Evolutionary conservation across 306 rosid genomes (phyloP), one percentile per base, ranked within the genome.

Genomic region (Medicago lupulina): DNA sequence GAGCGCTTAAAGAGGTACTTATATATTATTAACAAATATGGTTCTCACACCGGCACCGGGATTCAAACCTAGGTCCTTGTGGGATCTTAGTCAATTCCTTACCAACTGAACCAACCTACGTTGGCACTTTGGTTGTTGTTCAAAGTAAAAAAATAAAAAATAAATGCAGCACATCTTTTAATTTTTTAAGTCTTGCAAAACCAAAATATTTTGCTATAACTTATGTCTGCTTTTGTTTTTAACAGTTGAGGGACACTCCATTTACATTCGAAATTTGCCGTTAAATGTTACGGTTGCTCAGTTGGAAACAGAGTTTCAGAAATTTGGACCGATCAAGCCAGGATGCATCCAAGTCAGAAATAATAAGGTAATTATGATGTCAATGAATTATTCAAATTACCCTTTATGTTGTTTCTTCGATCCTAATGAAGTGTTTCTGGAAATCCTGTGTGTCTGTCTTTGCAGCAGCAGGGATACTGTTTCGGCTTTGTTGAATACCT

Each of bases 401-500:
- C 39, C 4, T 40, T 55, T 47, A 18, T 18, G 2, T 16, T 73
- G 54, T 69, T 46, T 38, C 41, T 55, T 18, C 65, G 23, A 59
- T 77, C 49, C 75, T 75, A 80, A 81, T 66, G 14, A 34, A 46
- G 34, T 64, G 73, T 63, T 77, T 58, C 9, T 58, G 19, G 67
- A 57, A 71, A 76, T 44, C 28, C 9, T 55, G 40, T 61, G 50
- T 66, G 50, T 66, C 31, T 77, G 53, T 81, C 73, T 55, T 74
- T 76, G 78, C 90, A 89, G 93, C 89, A 75, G 50, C 93, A 91
- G 83, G 93, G 92, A 58, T 84, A 87, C 84, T 91, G 93, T 79
- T 91, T 91, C 66, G 97, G 93, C 74, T 91, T 91, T 86, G 90
- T 91, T 61, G 97, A 91, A 82, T 91, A 89, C 82, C 82, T 36